phyloP scores from a whole-genome alignment of 306 rosid species.

The Oxytropis ochrocephala region DNA sequence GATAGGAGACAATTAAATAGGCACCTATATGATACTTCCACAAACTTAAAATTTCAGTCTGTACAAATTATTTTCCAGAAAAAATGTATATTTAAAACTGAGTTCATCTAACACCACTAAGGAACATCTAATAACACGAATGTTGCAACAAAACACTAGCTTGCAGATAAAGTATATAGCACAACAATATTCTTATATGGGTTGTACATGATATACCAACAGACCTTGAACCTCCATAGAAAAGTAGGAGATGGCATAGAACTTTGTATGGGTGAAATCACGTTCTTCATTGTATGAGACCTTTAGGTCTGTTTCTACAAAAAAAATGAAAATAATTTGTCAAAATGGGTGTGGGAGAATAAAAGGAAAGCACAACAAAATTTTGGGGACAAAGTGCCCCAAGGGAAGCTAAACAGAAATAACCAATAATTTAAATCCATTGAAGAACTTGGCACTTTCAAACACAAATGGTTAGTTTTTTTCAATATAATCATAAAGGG shows the following conservation, averaged over 20 bases:
- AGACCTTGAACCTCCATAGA: conserved; percentile 92
- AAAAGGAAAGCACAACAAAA: neutral
- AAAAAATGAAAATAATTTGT: neutral
- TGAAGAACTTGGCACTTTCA: conserved; percentile 1
- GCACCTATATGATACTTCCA: neutral
- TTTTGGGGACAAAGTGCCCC: neutral
- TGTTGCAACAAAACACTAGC: conserved; percentile 4
- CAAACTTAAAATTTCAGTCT: neutral
- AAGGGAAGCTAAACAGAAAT: conserved; percentile 6
- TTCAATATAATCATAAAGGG: neutral
- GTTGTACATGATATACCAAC: neutral
- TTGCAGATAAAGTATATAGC: conserved; percentile 2
- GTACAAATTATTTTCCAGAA: neutral
- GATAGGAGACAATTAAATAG: conserved; percentile 6
- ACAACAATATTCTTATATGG: neutral
- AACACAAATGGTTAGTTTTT: neutral
- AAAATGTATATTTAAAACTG: neutral
- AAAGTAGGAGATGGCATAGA: conserved; percentile 76
- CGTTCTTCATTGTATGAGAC: conserved; percentile 50
- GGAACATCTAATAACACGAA: conserved; percentile 2
- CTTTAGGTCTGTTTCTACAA: conserved; percentile 18
- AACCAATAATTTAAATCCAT: neutral
- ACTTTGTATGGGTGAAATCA: conserved; percentile 43
- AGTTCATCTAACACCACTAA: neutral
- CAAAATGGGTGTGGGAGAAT: neutral